phyloP scores from a whole-genome alignment of 2,329 filamentous ascomycete species.

The Epichloe elymi region DNA sequence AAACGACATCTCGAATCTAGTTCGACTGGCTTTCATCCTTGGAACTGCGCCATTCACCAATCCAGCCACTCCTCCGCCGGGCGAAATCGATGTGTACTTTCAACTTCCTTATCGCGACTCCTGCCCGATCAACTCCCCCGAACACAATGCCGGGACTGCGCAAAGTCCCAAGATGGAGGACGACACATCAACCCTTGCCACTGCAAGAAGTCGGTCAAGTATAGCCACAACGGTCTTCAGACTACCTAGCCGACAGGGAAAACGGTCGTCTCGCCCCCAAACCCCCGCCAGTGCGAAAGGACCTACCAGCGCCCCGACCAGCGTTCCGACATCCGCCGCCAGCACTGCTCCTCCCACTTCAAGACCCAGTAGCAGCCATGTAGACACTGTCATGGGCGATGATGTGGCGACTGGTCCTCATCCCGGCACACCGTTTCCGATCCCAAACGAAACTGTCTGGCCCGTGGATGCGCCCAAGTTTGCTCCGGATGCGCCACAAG shows the following conservation, averaged over 20 bases:
- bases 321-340: neutral
- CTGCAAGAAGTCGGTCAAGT: conserved; percentile 16
- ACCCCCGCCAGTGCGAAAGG: conserved; percentile 17
- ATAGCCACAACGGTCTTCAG: conserved; percentile 18
- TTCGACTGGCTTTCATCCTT: conserved; percentile 30
- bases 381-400: conserved; percentile 21
- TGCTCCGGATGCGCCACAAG: conserved; percentile 19
- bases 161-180: conserved; percentile 16
- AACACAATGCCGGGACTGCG: conserved; percentile 12
- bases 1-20: conserved; percentile 26
- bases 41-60: conserved; percentile 27
- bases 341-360: neutral
- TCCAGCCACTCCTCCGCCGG: conserved; percentile 22
- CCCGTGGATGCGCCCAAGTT: conserved; percentile 27
- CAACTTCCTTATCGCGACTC: conserved; percentile 23
- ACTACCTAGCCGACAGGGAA: conserved; percentile 21
- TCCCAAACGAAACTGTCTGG: conserved; percentile 25
- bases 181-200: conserved; percentile 14
- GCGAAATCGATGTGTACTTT: conserved; percentile 26
- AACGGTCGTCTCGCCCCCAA: conserved; percentile 22
- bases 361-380: conserved; percentile 1
- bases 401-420: conserved; percentile 23
- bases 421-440: conserved; percentile 27
- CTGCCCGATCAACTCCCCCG: conserved; percentile 22
- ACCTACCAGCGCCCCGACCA: neutral